These are phyloP conservation scores for Corymbia citriodora DNA, from an alignment of 441 rosid species.

Conservation along the genomic window DNA sequence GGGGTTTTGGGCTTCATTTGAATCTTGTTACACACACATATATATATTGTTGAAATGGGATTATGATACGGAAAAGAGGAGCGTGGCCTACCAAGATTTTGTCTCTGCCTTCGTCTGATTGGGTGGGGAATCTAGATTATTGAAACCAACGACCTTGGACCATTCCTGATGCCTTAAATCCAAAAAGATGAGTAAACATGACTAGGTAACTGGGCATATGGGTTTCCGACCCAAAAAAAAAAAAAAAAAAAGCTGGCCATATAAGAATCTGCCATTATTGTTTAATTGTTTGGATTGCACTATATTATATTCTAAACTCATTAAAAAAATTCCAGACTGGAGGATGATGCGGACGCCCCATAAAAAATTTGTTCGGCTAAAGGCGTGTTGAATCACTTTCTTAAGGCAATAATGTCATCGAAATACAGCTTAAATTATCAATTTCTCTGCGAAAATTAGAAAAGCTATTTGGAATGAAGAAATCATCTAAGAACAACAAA, in stretches of 20 bases:
- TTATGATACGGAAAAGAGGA: background rate
- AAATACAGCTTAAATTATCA: background rate
- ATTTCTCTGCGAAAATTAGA: background rate
- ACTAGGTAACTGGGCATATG: background rate
- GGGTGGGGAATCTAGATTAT: background rate
- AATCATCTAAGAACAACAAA: background rate
- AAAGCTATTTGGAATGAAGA: background rate
- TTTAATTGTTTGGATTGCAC: background rate
- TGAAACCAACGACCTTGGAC: background rate
- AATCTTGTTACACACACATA: background rate
- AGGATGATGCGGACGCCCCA: background rate
- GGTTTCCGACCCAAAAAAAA: no score
- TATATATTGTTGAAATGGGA: background rate
- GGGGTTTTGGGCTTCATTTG: background rate
- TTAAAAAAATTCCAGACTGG: background rate
- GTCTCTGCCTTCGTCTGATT: background rate
- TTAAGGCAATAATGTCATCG: background rate
- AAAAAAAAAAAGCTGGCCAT: background rate
- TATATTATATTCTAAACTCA: background rate
- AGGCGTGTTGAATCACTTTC: background rate
- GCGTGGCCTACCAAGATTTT: background rate
- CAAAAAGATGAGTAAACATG: background rate
- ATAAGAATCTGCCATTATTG: background rate
- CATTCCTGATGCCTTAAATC: background rate
- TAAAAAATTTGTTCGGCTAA: background rate